Evolutionary conservation across 768 basidiomycete species (phyloP).

Genomic region (Lentinus brumalis): DNA sequence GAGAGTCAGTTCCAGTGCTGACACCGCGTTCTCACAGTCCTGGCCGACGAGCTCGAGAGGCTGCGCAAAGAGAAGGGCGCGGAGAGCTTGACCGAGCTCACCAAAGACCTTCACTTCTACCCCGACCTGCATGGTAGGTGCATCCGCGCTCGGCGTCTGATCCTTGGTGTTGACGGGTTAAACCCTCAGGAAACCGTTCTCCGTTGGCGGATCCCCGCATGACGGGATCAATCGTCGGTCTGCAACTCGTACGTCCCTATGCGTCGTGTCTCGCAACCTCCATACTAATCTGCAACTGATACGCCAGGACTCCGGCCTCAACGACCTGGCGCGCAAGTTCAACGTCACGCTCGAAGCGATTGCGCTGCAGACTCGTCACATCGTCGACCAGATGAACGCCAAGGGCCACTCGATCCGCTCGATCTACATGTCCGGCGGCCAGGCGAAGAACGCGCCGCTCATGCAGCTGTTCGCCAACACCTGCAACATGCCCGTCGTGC

Average conservation of each 20-base stretch:
- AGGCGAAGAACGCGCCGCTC: conserved; percentile 85
- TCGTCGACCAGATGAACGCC: conserved; percentile 87
- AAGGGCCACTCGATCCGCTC: conserved; percentile 80
- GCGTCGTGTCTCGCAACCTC: background rate
- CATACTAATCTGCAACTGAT: conserved; percentile 1
- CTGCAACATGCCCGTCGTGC: conserved; percentile 79
- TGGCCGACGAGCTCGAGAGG: conserved; percentile 72
- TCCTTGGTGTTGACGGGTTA: background rate
- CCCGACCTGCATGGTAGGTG: conserved; percentile 86
- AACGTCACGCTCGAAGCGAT: conserved; percentile 91
- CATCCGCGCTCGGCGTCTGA: background rate
- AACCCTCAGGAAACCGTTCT: conserved; percentile 80
- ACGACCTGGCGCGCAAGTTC: conserved; percentile 88
- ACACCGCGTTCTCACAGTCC: conserved; percentile 44
- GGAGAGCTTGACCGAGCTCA: conserved; percentile 76
- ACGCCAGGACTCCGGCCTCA: conserved; percentile 63
- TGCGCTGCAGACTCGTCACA: conserved; percentile 92
- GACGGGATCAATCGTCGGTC: conserved; percentile 89
- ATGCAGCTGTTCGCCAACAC: conserved; percentile 91
- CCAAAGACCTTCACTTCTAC: conserved; percentile 91
- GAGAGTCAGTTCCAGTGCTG: background rate
- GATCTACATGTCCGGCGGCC: conserved; percentile 92
- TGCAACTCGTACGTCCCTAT: conserved; percentile 60
- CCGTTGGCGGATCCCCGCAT: conserved; percentile 95
- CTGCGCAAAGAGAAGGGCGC: conserved; percentile 56